Conservation (phyloP, 257 asterid genomes). For the Mitragyna speciosa region DNA sequence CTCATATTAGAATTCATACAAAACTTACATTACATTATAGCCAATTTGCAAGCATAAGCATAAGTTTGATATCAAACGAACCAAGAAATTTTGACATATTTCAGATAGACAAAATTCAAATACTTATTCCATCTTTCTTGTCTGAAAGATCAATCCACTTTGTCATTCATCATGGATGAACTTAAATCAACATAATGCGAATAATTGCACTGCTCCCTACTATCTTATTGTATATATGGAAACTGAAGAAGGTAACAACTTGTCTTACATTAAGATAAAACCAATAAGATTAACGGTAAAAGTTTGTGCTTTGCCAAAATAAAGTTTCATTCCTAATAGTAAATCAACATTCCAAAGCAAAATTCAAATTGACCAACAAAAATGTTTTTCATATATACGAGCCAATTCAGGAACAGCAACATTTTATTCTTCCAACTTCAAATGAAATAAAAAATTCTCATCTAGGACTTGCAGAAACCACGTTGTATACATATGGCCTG, state of each 20-base stretch:
- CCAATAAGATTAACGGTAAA: neutral
- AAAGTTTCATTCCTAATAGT: neutral
- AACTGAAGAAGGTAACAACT: neutral
- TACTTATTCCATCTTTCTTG: neutral
- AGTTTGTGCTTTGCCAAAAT: neutral
- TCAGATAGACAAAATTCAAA: neutral
- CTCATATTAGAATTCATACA: neutral
- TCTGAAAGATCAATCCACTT: neutral
- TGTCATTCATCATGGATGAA: neutral
- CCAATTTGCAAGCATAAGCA: neutral
- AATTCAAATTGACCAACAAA: conserved; percentile 3
- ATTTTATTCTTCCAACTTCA: neutral
- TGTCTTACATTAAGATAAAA: neutral
- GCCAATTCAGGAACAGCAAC: neutral
- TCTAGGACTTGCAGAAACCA: neutral
- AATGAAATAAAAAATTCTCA: neutral
- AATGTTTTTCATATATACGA: neutral
- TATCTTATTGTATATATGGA: neutral
- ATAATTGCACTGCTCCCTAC: neutral
- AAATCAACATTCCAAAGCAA: neutral
- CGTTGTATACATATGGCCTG: neutral
- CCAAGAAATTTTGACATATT: too few species aligned
- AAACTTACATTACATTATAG: neutral
- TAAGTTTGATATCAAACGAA: neutral
- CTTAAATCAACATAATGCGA: too few species aligned